These are phyloP conservation scores for Rhipidocladum racemiflorum DNA, from an alignment of 176 grass and related monocot genomes.

Conservation along the genomic window DNA sequence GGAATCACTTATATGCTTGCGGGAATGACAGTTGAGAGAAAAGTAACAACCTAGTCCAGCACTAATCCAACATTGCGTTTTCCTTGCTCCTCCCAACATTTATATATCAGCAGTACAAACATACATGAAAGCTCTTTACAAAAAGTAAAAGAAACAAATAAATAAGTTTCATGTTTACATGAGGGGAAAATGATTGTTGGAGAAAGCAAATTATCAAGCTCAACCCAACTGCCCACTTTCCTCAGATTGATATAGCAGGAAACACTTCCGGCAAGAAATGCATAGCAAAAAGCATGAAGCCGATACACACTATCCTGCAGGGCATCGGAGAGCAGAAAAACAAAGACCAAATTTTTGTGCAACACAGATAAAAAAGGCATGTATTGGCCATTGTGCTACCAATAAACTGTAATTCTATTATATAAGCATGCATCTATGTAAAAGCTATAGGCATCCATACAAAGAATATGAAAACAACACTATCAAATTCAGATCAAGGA, in stretches of 20 bases:
- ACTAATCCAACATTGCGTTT: not conserved
- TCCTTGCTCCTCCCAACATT: not conserved
- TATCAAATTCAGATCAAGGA: not conserved
- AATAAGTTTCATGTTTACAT: not conserved
- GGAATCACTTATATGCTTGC: not conserved
- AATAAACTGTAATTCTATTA: not conserved
- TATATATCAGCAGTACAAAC: not conserved
- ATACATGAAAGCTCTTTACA: not conserved
- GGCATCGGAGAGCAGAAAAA: not conserved
- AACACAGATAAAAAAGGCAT: not conserved
- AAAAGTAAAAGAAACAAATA: not conserved
- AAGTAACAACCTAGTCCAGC: not conserved
- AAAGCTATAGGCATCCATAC: not conserved
- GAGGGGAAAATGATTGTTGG: conserved; percentile 85
- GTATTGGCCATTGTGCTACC: not conserved
- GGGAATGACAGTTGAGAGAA: not conserved
- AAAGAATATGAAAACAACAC: not conserved
- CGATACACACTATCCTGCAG: conserved; percentile 76
- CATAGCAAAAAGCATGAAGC: conserved; percentile 36
- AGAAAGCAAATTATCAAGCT: conserved; percentile 37
- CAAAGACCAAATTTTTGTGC: not conserved
- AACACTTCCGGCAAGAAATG: conserved; percentile 57
- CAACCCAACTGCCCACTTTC: conserved; percentile 81
- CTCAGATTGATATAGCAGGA: conserved; percentile 57
- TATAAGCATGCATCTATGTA: not conserved